Percentiles rank a stretch among this genome's conserved stretches.
Conservation (phyloP, 140 eudicot species). For the Anethum foeniculum region DNA sequence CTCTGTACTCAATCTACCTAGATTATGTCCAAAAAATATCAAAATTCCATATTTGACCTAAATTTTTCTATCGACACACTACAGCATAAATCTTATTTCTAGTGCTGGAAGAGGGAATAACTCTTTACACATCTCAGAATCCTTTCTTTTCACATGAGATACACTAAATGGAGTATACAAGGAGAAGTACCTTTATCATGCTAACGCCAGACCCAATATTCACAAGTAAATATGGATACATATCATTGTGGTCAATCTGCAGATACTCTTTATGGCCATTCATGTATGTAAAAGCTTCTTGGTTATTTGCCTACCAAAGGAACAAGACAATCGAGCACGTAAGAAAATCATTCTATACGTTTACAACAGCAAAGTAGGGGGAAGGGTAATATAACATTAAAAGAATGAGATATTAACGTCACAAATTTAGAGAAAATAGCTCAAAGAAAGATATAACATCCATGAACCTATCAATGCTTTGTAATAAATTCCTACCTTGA, state of each 20-base stretch:
- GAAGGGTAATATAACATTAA: not conserved
- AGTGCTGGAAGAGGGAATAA: not conserved
- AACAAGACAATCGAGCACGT: slow-evolving; percentile 1
- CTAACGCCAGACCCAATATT: slow-evolving; percentile 97
- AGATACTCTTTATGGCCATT: slow-evolving; percentile 60
- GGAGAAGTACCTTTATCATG: slow-evolving; percentile 81
- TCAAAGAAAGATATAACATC: not conserved
- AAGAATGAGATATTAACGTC: not conserved
- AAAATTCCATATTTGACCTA: not conserved
- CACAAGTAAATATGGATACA: slow-evolving; percentile 90
- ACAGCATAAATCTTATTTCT: not conserved
- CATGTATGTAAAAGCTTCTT: slow-evolving; percentile 81
- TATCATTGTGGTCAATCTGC: slow-evolving; percentile 74
- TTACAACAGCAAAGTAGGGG: not conserved
- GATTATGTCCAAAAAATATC: not conserved
- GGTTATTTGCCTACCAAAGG: slow-evolving; percentile 63
- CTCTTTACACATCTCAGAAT: not conserved
- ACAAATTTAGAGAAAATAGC: not conserved
- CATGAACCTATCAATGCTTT: not conserved
- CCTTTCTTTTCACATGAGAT: slow-evolving; percentile 8
- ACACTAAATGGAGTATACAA: not conserved
- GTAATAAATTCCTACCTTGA: slow-evolving; percentile 52
- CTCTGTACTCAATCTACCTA: not conserved
- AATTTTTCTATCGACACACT: not conserved
- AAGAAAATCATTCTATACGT: not conserved